phyloP scores from a whole-genome alignment of 176 grass and related monocot genomes.

The Triticum dicoccoides region DNA sequence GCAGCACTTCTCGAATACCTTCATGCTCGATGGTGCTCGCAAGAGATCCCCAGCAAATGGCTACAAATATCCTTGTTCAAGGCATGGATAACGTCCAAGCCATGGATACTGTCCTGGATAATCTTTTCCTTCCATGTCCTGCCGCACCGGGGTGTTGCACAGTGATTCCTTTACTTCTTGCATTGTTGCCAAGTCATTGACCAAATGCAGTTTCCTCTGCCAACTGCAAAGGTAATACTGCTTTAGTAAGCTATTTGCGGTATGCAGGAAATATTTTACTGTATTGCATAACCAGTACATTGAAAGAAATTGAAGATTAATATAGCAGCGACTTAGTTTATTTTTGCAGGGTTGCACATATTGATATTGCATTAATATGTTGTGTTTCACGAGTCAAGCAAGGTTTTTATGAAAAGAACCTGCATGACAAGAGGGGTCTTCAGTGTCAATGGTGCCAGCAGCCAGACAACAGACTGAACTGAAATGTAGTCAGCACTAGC shows the following conservation, averaged over 20 bases:
- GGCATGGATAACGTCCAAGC: background rate
- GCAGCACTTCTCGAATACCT: background rate
- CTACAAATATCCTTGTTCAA: background rate
- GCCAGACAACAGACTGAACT: background rate
- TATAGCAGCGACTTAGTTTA: background rate
- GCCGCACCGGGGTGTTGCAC: background rate
- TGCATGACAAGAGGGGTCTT: constrained; percentile 11
- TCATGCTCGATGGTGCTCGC: background rate
- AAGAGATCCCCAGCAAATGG: background rate
- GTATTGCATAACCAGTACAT: background rate
- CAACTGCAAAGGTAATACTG: constrained; percentile 2
- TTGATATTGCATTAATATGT: background rate
- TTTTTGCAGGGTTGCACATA: background rate
- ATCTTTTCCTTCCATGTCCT: background rate
- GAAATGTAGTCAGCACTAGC: background rate
- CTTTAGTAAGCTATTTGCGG: background rate
- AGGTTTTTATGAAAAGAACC: background rate
- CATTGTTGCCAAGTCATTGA: constrained; percentile 17
- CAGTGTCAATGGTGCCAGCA: background rate
- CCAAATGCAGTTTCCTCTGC: background rate
- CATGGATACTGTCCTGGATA: constrained; percentile 26
- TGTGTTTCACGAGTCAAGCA: background rate
- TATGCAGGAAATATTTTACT: constrained; percentile 3
- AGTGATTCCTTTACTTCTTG: constrained; percentile 17
- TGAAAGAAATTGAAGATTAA: background rate